phyloP scores from a whole-genome alignment of 176 grass and related monocot genomes.

The Poa annua region DNA sequence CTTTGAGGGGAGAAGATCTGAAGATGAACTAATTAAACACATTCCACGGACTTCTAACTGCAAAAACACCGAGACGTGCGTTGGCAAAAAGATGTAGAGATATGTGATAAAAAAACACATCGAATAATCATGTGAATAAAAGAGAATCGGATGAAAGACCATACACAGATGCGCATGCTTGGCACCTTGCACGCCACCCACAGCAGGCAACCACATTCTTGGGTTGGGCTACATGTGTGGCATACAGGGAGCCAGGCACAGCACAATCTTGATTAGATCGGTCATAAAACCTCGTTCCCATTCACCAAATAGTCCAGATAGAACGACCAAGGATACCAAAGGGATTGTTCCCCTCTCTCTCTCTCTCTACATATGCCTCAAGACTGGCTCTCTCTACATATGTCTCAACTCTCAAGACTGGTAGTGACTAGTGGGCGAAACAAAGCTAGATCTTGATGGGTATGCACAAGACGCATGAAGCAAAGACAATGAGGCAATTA shows the following conservation, averaged over 20 bases:
- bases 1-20: neutral
- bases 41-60: neutral
- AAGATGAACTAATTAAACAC: conserved; percentile 6
- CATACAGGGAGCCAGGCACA: conserved; percentile 99
- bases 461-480: neutral
- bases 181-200: conserved; percentile 99
- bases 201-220: conserved; percentile 62
- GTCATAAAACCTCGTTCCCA: conserved; percentile 25
- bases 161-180: conserved; percentile 69
- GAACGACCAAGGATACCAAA: conserved; percentile 10
- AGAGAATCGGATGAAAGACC: conserved; percentile 30
- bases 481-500: neutral
- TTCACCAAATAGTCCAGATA: conserved; percentile 18
- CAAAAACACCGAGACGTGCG: neutral
- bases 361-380: neutral
- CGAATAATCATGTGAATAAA: conserved; percentile 6
- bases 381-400: neutral
- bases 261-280: conserved; percentile 33
- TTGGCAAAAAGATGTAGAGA: too few relatives aligned
- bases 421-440: neutral
- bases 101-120: conserved; percentile 5
- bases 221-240: conserved; percentile 95
- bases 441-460: conserved; percentile 29
- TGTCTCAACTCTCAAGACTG: neutral
- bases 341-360: neutral